Evolutionary conservation across 257 asterid genomes (phyloP), one percentile per base, ranked within the genome.

Genomic region (Cordia subcordata): DNA sequence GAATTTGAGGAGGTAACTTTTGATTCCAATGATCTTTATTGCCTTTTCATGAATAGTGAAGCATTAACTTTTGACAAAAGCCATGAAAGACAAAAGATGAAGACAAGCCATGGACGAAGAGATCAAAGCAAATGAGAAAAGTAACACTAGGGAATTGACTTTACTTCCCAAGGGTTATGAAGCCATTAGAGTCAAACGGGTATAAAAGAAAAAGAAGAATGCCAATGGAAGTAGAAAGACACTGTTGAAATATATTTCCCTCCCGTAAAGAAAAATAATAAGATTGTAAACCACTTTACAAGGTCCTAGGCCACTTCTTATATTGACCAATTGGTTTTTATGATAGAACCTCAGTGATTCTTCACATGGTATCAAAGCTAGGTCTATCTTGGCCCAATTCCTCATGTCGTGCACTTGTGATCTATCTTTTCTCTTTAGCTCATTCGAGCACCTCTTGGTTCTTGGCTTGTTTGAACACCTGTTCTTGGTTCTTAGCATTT

Each of bases 1-100:
- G 23, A 23, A 11, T 11, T 27, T 23, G 18, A 53, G 11, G 33
- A 8, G 14, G 38, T 53, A 15, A 14, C 4, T 1, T 13, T 10
- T 64, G 69, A 53, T 68, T 56, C 67, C 47, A 23, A 10, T 60
- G 62, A 37, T 49, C 18, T n/a, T n/a, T n/a, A n/a, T n/a, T n/a
- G n/a, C n/a, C n/a, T n/a, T n/a, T n/a, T n/a, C n/a, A n/a, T n/a
- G n/a, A n/a, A n/a, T n/a, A n/a, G n/a, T n/a, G 64, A 59, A 14
- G 33, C 39, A 0, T 0, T 59, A 12, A 40, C 1, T 20, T 61
- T 49, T 57, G 54, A 63, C 0, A 42, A 62, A 16, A 13, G 23
- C 5, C 6, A 8, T 8, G 16, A 10, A 27, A 22, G n/a, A 50
- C 33, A 39, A 51, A 8, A 62, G 3, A 15, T 17, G 49, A 19